Conservation (phyloP, 1,284 basidiomycete species). For the Apiotrichum laibachii region DNA sequence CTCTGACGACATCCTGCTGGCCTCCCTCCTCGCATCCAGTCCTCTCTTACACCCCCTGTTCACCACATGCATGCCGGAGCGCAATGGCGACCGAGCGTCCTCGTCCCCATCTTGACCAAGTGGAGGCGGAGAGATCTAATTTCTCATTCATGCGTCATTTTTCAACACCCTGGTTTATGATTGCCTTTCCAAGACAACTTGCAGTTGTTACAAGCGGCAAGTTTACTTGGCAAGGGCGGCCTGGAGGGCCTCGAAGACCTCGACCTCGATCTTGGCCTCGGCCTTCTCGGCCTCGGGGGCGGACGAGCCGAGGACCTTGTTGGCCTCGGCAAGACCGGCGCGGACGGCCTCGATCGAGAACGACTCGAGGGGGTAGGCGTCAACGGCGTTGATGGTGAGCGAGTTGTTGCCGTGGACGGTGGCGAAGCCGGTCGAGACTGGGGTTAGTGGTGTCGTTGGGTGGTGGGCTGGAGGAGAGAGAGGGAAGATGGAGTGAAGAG, state of each 20-base stretch:
- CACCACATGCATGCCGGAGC: too few species aligned
- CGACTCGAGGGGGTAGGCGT: slow-evolving; percentile 87
- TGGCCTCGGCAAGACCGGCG: slow-evolving; percentile 82
- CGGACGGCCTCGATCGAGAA: slow-evolving; percentile 67
- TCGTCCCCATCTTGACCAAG: too few species aligned
- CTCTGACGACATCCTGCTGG: too few species aligned
- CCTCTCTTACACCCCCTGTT: too few species aligned
- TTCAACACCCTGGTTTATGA: too few species aligned
- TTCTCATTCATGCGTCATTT: too few species aligned
- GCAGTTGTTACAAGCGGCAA: neutral
- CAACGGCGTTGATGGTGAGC: slow-evolving; percentile 94
- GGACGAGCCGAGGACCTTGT: slow-evolving; percentile 73
- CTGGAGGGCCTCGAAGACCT: slow-evolving; percentile 94
- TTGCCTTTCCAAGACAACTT: too few species aligned
- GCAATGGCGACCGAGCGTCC: too few species aligned
- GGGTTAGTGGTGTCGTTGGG: slow-evolving; percentile 4
- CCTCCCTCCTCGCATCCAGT: too few species aligned
- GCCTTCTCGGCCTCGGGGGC: slow-evolving; percentile 91
- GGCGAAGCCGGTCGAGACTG: slow-evolving; percentile 95
- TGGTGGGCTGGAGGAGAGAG: neutral
- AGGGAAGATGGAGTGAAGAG: neutral
- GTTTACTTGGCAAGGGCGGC: slow-evolving; percentile 59
- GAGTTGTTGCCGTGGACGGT: slow-evolving; percentile 97
- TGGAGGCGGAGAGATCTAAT: too few species aligned
- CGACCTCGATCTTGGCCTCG: slow-evolving; percentile 90